Base-by-base conservation (phyloP, 1,284 basidiomycete species). In the Pterulicium gracile region DNA sequence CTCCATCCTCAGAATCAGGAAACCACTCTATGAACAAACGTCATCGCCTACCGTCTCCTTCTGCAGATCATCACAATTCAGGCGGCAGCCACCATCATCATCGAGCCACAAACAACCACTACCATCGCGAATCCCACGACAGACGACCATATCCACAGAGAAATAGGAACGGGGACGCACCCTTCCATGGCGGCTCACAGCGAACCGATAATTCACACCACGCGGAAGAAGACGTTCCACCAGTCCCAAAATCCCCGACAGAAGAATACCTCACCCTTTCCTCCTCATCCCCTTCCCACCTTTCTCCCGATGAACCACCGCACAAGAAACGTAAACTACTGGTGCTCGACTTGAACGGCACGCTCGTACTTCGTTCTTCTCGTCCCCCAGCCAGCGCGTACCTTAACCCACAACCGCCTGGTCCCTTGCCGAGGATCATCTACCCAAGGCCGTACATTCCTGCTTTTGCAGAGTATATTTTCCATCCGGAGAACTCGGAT, bases 261-360 rank as follows among this genome's bases (percentile, higher is more conserved):
- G n/a, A n/a, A n/a, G n/a, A n/a, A n/a, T n/a, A n/a, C n/a, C n/a
- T n/a, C n/a, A n/a, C n/a, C n/a, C n/a, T n/a, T n/a, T n/a, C n/a
- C 27, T 10, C 7, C 27, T 32, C 27, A 7, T 32, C 27, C n/a
- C 10, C 27, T n/a, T 32, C 27, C 10, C 27, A 32, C 7, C 10
- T n/a, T 32, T 32, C 27, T 32, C 27, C 7, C n/a, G 27, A n/a
- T n/a, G n/a, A n/a, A n/a, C n/a, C n/a, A n/a, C n/a, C n/a, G n/a
- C n/a, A n/a, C n/a, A n/a, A n/a, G n/a, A n/a, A n/a, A n/a, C 72
- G 79, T 15, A 88, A 88, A 59, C 74, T 91, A 1, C 69, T 92
- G 43, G 70, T 92, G 2, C 73, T 92, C 4, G 89, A 92, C 58
- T 68, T 92, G 41, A 92, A 92, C 56, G 88, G 88, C 3, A 83